These are phyloP conservation scores for Neonectria ditissima DNA, from an alignment of 2,329 filamentous ascomycete genomes.

Conservation along the genomic window DNA sequence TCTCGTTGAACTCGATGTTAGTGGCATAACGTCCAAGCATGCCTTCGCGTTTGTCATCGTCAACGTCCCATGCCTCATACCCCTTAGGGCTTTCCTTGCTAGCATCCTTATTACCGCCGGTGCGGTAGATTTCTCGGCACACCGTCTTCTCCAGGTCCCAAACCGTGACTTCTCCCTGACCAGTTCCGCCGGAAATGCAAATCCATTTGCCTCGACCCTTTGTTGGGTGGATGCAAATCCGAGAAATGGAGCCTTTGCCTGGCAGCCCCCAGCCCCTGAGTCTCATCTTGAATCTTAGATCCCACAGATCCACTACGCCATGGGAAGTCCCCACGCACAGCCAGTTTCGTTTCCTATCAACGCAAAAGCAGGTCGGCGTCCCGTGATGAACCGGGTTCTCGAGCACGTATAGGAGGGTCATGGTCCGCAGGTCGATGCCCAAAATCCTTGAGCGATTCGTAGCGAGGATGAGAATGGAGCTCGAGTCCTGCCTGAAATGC, in stretches of 20 bases:
- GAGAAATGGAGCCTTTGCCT: constrained; percentile 82
- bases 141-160: constrained; percentile 95
- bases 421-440: constrained; percentile 87
- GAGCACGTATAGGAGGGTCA: constrained; percentile 83
- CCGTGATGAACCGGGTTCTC: constrained; percentile 93
- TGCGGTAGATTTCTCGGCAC: constrained; percentile 90
- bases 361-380: constrained; percentile 88
- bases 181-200: constrained; percentile 88
- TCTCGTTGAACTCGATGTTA: constrained; percentile 71
- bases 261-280: constrained; percentile 90
- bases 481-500: constrained; percentile 85
- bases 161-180: constrained; percentile 88
- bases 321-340: constrained; percentile 91
- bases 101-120: constrained; percentile 69
- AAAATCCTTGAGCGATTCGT: constrained; percentile 88
- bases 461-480: constrained; percentile 85
- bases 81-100: constrained; percentile 70
- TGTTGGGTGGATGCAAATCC: constrained; percentile 81
- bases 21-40: constrained; percentile 89
- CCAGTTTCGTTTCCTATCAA: constrained; percentile 90
- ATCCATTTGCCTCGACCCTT: constrained; percentile 86
- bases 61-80: constrained; percentile 88
- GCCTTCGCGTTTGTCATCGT: constrained; percentile 87
- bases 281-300: constrained; percentile 91
- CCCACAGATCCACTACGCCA: constrained; percentile 94